Evolutionary conservation across 306 rosid genomes (phyloP).

Genomic region (Acacia confusa): DNA sequence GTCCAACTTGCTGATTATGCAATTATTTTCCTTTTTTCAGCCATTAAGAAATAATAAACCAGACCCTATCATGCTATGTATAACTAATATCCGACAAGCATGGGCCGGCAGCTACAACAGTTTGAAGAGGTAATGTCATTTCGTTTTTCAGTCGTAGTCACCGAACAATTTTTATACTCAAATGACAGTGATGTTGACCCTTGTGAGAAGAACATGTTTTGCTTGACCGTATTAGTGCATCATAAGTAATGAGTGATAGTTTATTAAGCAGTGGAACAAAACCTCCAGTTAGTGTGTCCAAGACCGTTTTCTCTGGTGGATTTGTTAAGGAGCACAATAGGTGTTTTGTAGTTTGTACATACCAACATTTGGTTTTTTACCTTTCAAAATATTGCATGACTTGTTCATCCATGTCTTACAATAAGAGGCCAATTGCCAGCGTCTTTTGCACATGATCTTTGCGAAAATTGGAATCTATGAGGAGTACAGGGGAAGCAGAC

Average conservation of each 20-base stretch:
- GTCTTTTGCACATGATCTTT: neutral
- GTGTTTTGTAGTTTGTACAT: neutral
- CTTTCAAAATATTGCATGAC: neutral
- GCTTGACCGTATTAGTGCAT: neutral
- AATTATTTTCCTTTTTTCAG: constrained; percentile 27
- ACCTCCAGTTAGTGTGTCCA: neutral
- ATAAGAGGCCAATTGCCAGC: neutral
- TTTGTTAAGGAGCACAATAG: neutral
- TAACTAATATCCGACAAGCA: constrained; percentile 31
- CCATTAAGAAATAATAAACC: constrained; percentile 3
- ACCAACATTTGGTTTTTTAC: neutral
- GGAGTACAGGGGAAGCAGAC: neutral
- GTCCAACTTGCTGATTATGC: constrained; percentile 47
- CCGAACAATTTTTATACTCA: constrained; percentile 15
- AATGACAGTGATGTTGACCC: constrained; percentile 21
- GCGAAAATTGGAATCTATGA: neutral
- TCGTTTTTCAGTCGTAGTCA: constrained; percentile 35
- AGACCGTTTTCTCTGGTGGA: neutral
- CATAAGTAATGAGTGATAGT: neutral
- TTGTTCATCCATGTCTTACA: neutral
- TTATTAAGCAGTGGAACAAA: neutral
- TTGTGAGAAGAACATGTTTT: neutral
- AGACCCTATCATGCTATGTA: neutral
- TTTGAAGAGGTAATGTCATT: constrained; percentile 35
- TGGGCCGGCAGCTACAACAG: constrained; percentile 47